Conservation (phyloP, 75 land plant genomes). For the Larix kaempferi region DNA sequence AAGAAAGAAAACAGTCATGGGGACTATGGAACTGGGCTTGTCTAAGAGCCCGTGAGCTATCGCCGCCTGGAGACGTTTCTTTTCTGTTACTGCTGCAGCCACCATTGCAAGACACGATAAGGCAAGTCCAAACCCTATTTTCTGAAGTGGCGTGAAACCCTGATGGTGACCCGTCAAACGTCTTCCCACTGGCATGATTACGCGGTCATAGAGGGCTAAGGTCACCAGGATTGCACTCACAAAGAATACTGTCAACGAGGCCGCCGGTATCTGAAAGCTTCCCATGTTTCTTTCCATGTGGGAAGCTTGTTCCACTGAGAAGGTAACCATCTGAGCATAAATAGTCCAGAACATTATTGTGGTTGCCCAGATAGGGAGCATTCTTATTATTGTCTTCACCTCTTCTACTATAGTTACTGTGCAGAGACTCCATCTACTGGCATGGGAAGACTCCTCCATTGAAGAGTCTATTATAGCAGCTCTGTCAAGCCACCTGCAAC, state of each 20-base stretch:
- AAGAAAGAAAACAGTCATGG: conserved; percentile 39
- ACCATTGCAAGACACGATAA: conserved; percentile 56
- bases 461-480: too few relatives aligned
- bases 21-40: conserved; percentile 11
- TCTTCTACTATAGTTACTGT: too few relatives aligned
- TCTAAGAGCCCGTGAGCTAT: conserved; percentile 8
- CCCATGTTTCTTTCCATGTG: too few relatives aligned
- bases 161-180: conserved; percentile 28
- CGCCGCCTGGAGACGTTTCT: conserved; percentile 29
- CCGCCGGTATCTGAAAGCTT: conserved; percentile 65
- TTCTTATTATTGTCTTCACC: too few relatives aligned
- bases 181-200: conserved; percentile 43
- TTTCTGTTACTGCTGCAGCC: conserved; percentile 52
- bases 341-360: too few relatives aligned
- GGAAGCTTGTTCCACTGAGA: too few relatives aligned
- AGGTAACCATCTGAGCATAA: too few relatives aligned
- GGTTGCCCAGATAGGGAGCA: too few relatives aligned
- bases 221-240: conserved; percentile 42
- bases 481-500: too few relatives aligned
- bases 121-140: conserved; percentile 56
- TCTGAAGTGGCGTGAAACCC: conserved; percentile 58
- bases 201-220: conserved; percentile 61
- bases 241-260: conserved; percentile 38
- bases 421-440: too few relatives aligned
- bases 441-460: too few relatives aligned